Percentiles rank a stretch among this genome's conserved stretches.
phyloP scores from a whole-genome alignment of 768 basidiomycete genomes.

The Scleroderma bovista region DNA sequence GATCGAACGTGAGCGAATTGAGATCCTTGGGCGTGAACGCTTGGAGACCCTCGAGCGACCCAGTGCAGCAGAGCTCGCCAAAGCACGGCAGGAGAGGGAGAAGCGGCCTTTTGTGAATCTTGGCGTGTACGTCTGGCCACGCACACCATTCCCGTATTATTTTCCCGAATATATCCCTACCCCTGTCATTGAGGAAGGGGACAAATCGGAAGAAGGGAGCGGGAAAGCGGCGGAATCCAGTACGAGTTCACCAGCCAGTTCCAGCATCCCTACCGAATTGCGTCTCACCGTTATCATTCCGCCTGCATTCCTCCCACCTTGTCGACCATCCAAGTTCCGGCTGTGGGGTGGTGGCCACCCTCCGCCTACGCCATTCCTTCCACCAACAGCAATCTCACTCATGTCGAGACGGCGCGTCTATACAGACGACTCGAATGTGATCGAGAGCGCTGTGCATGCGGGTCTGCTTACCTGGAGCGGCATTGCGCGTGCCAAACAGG shows the following conservation, averaged over 20 bases:
- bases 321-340: slow-evolving; percentile 48
- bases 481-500: slow-evolving; percentile 32
- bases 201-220: slow-evolving; percentile 16
- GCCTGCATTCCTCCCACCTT: slow-evolving; percentile 48
- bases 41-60: slow-evolving; percentile 28
- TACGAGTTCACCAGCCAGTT: slow-evolving; percentile 24
- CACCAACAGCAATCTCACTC: slow-evolving; percentile 18
- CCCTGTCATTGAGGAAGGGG: slow-evolving; percentile 19
- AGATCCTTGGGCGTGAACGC: slow-evolving; percentile 27
- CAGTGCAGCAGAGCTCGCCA: slow-evolving; percentile 28
- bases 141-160: slow-evolving; percentile 29
- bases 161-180: slow-evolving; percentile 30
- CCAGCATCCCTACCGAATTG: slow-evolving; percentile 23
- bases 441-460: slow-evolving; percentile 63
- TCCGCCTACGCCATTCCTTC: slow-evolving; percentile 34
- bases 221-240: slow-evolving; percentile 16
- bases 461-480: slow-evolving; percentile 45
- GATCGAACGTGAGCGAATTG: slow-evolving; percentile 25
- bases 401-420: slow-evolving; percentile 51
- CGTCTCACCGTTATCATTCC: slow-evolving; percentile 55
- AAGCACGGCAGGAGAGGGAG: slow-evolving; percentile 24
- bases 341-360: slow-evolving; percentile 66
- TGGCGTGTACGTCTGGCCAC: slow-evolving; percentile 26
- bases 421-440: slow-evolving; percentile 73
- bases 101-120: slow-evolving; percentile 25